These are phyloP conservation scores for Colletotrichum coccodes DNA, from an alignment of 2,329 filamentous ascomycete genomes.

Conservation along the genomic window DNA sequence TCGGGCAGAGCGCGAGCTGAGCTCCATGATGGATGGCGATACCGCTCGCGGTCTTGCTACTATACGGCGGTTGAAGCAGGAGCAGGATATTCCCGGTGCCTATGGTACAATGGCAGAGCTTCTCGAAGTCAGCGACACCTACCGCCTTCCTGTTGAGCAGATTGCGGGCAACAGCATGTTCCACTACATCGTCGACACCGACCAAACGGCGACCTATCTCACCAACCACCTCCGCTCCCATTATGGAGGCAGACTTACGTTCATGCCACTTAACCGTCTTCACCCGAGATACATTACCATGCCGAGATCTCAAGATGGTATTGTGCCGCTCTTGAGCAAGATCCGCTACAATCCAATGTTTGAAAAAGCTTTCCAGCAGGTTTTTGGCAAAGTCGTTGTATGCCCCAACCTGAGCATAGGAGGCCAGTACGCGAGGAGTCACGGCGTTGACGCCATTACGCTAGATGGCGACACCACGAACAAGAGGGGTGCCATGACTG, in stretches of 20 bases:
- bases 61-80: slow-evolving; percentile 83
- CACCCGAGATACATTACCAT: slow-evolving; percentile 77
- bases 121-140: slow-evolving; percentile 85
- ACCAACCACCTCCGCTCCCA: slow-evolving; percentile 83
- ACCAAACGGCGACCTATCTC: slow-evolving; percentile 84
- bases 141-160: slow-evolving; percentile 90
- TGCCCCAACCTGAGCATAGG: slow-evolving; percentile 91
- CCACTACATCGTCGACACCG: slow-evolving; percentile 94
- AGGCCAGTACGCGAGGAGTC: slow-evolving; percentile 89
- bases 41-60: slow-evolving; percentile 89
- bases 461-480: slow-evolving; percentile 94
- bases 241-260: slow-evolving; percentile 88
- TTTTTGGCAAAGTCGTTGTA: slow-evolving; percentile 95
- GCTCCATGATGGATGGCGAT: slow-evolving; percentile 88
- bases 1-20: slow-evolving; percentile 79
- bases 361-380: slow-evolving; percentile 89
- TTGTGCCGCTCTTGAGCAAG: slow-evolving; percentile 86
- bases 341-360: slow-evolving; percentile 81
- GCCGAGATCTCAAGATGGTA: slow-evolving; percentile 75
- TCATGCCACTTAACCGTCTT: slow-evolving; percentile 90
- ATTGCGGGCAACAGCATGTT: slow-evolving; percentile 93
- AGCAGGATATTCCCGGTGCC: slow-evolving; percentile 83
- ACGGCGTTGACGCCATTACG: slow-evolving; percentile 92
- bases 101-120: slow-evolving; percentile 95
- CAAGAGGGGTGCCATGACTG: slow-evolving; percentile 93